Evolutionary conservation across 169 alveolate species (phyloP).

Genomic region (Plasmodium ovale): DNA sequence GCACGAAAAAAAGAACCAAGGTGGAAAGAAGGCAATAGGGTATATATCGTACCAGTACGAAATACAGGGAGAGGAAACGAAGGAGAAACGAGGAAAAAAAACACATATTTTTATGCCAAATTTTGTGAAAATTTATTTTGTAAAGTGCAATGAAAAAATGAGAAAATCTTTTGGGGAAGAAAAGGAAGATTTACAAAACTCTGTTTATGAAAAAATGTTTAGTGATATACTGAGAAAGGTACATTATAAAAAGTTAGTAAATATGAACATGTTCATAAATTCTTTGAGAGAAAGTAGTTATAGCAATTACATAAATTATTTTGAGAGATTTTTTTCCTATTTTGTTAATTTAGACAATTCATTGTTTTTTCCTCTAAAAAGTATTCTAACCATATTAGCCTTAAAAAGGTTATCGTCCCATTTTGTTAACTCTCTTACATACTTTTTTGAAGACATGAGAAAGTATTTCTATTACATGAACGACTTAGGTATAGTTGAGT

Average conservation of each 20-base stretch:
- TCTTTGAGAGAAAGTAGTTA: not conserved
- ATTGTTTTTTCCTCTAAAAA: slow-evolving; percentile 41
- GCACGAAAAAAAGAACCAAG: not conserved
- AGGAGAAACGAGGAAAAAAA: not conserved
- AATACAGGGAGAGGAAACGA: slow-evolving; percentile 23
- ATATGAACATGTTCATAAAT: slow-evolving; percentile 15
- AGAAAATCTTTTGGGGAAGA: not conserved
- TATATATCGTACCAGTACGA: slow-evolving; percentile 43
- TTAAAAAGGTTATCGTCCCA: slow-evolving; percentile 35
- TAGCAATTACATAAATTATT: slow-evolving; percentile 14
- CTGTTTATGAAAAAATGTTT: slow-evolving; percentile 28
- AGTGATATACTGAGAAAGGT: slow-evolving; percentile 47
- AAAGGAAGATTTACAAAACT: not conserved
- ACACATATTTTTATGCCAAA: slow-evolving; percentile 15
- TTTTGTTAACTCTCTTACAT: slow-evolving; percentile 11
- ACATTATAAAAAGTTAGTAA: slow-evolving; percentile 45
- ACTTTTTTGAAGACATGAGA: slow-evolving; percentile 31
- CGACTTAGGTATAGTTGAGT: slow-evolving; percentile 44
- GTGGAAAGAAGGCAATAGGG: slow-evolving; percentile 21
- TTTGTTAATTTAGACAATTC: slow-evolving; percentile 15
- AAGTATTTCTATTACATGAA: not conserved
- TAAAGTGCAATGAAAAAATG: not conserved
- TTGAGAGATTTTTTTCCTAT: slow-evolving; percentile 12
- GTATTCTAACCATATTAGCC: slow-evolving; percentile 27
- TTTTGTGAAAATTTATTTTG: slow-evolving; percentile 59